Evolutionary conservation across 2,329 filamentous ascomycete species (phyloP), one percentile per base, ranked within the genome.

Genomic region (Simplicillium aogashimaense): DNA sequence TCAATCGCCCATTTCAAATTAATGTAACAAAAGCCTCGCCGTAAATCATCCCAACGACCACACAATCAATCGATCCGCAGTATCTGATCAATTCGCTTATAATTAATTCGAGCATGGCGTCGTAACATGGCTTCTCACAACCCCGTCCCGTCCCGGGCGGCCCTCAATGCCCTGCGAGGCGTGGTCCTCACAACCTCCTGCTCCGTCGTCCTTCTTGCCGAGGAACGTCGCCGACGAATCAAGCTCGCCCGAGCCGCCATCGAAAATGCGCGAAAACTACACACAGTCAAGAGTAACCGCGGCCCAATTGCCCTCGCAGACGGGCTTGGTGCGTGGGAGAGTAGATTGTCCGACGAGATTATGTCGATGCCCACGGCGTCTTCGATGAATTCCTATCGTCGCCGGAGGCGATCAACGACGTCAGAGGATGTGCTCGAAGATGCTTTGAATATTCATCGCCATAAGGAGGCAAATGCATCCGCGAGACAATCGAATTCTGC

Each of bases 131-230:
- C 65, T 39, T 54, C 65, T 41, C 60, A 62, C 37, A 58, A 67
- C 42, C 68, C 68, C 43, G 66, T 72, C 41, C 72, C 72, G 36
- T 76, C 74, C 30, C 70, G 71, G 58, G 69, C 69, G 43, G 71
- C 69, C 43, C 63, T 77, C 47, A 67, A 71, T 54, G 67, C 72
- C 43, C 67, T 78, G 29, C 70, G 72, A 45, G 68, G 72, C 46
- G 64, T 76, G 43, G 65, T 74, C 41, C 56, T 78, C 13, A 74
- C 73, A 38, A 76, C 73, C 2, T 74, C 73, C 8, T 77, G 72
- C 51, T 76, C 72, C 33, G 63, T 77, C 41, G 65, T 69, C 37
- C 53, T 74, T 18, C 59, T 78, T 41, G 63, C 74, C 42, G 73
- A 78, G 55, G 74, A 78, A 54, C 70, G 72, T 36, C 66, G 73